phyloP scores from a whole-genome alignment of 1,284 basidiomycete genomes.

The Rugosomyces carneus region DNA sequence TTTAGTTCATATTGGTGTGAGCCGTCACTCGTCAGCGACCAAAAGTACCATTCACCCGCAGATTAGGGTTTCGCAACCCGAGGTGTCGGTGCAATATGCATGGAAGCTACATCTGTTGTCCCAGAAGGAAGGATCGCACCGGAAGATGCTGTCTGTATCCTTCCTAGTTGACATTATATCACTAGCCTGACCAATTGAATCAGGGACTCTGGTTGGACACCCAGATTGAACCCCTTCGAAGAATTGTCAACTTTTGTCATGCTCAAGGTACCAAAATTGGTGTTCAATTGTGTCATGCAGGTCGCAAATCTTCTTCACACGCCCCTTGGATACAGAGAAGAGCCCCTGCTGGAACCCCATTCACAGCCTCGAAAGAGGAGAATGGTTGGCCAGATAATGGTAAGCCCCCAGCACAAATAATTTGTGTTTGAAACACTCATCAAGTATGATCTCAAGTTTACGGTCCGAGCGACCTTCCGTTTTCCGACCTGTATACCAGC shows the following conservation, averaged over 20 bases:
- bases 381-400: constrained; percentile 61
- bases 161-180: neutral
- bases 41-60: neutral
- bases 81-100: constrained; percentile 56
- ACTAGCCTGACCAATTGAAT: neutral
- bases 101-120: constrained; percentile 68
- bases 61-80: constrained; percentile 50
- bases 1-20: constrained; percentile 64
- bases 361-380: constrained; percentile 33
- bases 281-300: constrained; percentile 75
- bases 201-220: constrained; percentile 69
- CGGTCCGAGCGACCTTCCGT: constrained; percentile 39
- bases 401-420: constrained; percentile 15
- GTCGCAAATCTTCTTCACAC: constrained; percentile 63
- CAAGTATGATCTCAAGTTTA: constrained; percentile 23
- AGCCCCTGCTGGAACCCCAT: constrained; percentile 21
- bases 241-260: constrained; percentile 65
- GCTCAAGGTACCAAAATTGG: constrained; percentile 58
- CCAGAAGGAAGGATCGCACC: constrained; percentile 77
- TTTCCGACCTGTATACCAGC: constrained; percentile 39
- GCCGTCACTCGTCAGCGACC: constrained; percentile 17
- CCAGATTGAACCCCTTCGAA: constrained; percentile 59
- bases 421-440: neutral
- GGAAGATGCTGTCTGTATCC: constrained; percentile 43
- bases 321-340: constrained; percentile 53